phyloP scores from a whole-genome alignment of 2,329 filamentous ascomycete species.

The Tolypocladium sp. region DNA sequence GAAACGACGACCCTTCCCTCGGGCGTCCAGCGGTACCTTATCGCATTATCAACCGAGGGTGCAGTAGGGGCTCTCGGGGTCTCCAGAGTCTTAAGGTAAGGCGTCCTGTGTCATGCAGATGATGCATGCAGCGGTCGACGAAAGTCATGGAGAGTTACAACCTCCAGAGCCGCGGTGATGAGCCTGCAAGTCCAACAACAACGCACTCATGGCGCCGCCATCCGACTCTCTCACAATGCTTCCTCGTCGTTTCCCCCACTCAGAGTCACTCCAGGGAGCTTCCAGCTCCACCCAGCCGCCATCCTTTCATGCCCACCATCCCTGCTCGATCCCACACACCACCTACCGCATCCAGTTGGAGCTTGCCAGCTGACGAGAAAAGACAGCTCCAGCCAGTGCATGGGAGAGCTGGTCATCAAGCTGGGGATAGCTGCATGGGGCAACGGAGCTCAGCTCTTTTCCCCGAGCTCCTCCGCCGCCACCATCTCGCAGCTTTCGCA shows the following conservation, averaged over 20 bases:
- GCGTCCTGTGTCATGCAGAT: not conserved
- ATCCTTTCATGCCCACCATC: not conserved
- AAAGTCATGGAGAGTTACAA: not conserved
- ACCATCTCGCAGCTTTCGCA: not conserved
- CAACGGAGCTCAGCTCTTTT: not conserved
- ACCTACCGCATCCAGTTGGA: constrained; percentile 3
- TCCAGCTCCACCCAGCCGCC: not conserved
- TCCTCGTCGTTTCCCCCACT: not conserved
- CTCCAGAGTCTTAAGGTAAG: not conserved
- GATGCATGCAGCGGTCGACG: not conserved
- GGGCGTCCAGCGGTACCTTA: not conserved
- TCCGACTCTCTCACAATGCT: not conserved
- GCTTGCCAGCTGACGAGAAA: not conserved
- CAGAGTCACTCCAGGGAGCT: not conserved
- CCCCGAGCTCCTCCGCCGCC: not conserved
- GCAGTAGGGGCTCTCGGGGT: not conserved
- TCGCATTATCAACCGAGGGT: not conserved
- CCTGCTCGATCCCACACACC: not conserved
- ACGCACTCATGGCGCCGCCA: not conserved
- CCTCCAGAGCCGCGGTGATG: not conserved
- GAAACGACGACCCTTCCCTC: not conserved
- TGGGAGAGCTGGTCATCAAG: not conserved
- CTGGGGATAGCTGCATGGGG: not conserved
- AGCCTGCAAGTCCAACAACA: not conserved
- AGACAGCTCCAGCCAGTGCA: not conserved